These are phyloP conservation scores for Onygena corvina DNA, from an alignment of 2,329 filamentous ascomycete genomes.

Conservation along the genomic window DNA sequence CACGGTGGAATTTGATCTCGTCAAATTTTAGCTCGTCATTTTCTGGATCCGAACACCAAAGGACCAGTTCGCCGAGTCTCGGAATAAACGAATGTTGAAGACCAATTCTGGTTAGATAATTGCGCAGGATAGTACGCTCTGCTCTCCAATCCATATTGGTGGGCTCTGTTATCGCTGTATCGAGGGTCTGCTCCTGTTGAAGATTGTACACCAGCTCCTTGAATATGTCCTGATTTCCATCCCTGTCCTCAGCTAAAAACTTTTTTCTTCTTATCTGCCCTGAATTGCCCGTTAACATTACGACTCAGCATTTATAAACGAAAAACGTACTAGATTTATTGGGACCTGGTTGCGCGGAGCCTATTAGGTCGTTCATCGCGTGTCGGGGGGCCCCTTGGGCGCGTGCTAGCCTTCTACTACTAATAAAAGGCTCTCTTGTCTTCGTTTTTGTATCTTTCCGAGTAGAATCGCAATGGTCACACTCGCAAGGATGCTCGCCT, in stretches of 20 bases:
- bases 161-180: constrained; percentile 38
- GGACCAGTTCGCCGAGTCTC: constrained; percentile 45
- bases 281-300: neutral
- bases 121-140: constrained; percentile 34
- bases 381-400: neutral
- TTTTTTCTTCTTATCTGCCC: neutral
- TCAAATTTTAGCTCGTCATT: constrained; percentile 16
- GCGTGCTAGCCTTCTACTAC: neutral
- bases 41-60: constrained; percentile 36
- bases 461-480: constrained; percentile 35
- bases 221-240: constrained; percentile 45
- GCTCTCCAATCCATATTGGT: constrained; percentile 47
- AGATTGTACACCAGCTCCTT: constrained; percentile 40
- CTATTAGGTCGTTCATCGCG: neutral
- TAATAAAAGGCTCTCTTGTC: neutral
- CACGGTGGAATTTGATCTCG: constrained; percentile 27
- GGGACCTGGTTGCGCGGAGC: neutral
- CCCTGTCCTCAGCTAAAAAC: constrained; percentile 31
- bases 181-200: constrained; percentile 29
- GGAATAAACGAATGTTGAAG: constrained; percentile 42
- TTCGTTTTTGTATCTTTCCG: neutral
- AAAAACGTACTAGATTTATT: neutral
- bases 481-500: constrained; percentile 36
- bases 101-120: constrained; percentile 32
- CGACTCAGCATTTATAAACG: neutral